Conservation (phyloP, 2,329 filamentous ascomycete genomes). For the Aphanoascus verrucosus region DNA sequence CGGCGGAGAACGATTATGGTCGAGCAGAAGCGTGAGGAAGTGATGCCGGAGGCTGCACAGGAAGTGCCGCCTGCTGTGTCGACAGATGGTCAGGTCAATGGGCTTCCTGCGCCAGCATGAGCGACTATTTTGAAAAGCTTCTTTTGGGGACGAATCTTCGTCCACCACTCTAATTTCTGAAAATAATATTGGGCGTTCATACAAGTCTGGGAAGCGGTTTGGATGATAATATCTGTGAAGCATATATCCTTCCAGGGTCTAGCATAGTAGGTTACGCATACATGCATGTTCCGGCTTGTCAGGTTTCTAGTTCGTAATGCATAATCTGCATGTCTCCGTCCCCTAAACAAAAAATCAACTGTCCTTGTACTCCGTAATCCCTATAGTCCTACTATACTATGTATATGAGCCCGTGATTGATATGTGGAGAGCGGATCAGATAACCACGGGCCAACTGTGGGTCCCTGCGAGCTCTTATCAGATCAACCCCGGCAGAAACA, state of each 20-base stretch:
- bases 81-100: background rate
- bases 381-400: too few species aligned
- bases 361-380: too few species aligned
- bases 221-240: background rate
- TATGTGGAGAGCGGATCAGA: background rate
- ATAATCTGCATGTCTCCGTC: too few species aligned
- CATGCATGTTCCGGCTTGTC: too few species aligned
- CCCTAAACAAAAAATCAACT: too few species aligned
- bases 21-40: background rate
- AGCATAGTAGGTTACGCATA: too few species aligned
- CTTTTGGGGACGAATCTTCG: background rate
- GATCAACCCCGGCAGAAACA: background rate
- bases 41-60: background rate
- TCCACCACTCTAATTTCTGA: background rate
- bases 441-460: background rate
- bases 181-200: background rate
- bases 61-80: background rate
- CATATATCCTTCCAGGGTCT: background rate
- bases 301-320: too few species aligned
- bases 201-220: background rate
- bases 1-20: slow-evolving; percentile 13
- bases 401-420: too few species aligned
- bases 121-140: background rate
- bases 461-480: background rate
- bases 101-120: background rate